Conservation (phyloP, 2,329 filamentous ascomycete species). For the Sclerotinia subarctica region DNA sequence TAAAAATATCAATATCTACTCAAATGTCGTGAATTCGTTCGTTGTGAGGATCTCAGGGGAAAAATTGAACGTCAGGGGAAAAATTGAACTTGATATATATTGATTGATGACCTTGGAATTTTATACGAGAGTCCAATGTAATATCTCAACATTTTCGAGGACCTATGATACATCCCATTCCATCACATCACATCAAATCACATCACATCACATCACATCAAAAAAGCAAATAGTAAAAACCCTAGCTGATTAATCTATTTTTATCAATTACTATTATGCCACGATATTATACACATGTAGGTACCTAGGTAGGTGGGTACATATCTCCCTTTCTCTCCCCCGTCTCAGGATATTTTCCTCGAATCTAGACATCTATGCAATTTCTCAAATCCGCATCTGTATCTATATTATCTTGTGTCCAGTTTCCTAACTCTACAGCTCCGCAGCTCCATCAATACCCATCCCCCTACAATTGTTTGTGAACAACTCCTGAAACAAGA, state of each 20-base stretch:
- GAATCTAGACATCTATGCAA: background rate
- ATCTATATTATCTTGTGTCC: too few relatives aligned
- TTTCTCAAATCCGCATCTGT: background rate
- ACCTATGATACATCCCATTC: background rate
- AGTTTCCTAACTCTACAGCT: background rate
- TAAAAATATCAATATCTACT: too few relatives aligned
- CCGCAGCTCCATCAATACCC: background rate
- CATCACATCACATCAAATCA: background rate
- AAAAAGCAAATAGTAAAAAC: background rate
- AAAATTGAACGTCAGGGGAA: too few relatives aligned
- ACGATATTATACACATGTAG: background rate
- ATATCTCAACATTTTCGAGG: too few relatives aligned
- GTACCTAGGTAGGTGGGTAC: too few relatives aligned
- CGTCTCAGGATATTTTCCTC: background rate
- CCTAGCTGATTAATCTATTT: background rate
- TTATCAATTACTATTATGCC: background rate
- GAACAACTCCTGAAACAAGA: background rate
- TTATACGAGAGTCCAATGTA: too few relatives aligned
- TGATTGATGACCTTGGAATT: too few relatives aligned
- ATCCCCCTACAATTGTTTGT: background rate
- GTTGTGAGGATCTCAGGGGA: too few relatives aligned
- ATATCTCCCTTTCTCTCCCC: background rate
- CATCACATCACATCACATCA: background rate
- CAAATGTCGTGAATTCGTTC: too few relatives aligned
- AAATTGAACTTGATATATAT: too few relatives aligned